Conservation (phyloP, 768 basidiomycete genomes). For the Peribolospora baueri region DNA sequence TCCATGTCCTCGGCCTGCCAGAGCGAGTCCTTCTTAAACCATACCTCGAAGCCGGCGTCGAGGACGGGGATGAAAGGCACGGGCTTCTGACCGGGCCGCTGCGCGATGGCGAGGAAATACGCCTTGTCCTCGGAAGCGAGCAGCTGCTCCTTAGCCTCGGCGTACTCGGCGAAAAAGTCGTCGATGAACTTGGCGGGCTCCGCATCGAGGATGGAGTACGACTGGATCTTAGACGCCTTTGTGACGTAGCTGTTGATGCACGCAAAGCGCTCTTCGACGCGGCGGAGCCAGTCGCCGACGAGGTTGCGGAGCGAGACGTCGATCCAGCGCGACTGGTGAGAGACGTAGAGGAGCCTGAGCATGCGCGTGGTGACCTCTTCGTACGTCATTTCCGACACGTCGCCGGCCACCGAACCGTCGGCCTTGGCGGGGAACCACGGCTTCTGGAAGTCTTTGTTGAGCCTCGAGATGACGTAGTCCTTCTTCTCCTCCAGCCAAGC, state of each 20-base stretch:
- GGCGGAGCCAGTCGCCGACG: slow-evolving; percentile 87
- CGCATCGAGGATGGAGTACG: slow-evolving; percentile 60
- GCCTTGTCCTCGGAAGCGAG: slow-evolving; percentile 80
- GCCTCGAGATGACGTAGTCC: slow-evolving; percentile 65
- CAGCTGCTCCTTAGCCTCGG: slow-evolving; percentile 56
- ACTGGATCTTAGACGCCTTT: slow-evolving; percentile 63
- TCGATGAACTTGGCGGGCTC: slow-evolving; percentile 46
- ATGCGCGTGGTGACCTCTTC: slow-evolving; percentile 81
- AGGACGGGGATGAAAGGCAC: slow-evolving; percentile 93
- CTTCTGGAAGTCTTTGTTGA: slow-evolving; percentile 90
- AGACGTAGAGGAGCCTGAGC: slow-evolving; percentile 80
- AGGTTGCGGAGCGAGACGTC: slow-evolving; percentile 76
- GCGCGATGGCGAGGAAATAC: slow-evolving; percentile 84
- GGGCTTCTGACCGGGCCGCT: slow-evolving; percentile 91
- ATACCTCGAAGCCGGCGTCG: slow-evolving; percentile 79
- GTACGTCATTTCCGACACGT: slow-evolving; percentile 92
- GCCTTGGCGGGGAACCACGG: slow-evolving; percentile 76
- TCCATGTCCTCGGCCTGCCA: slow-evolving; percentile 98
- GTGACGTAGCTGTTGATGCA: slow-evolving; percentile 19
- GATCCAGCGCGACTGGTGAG: slow-evolving; percentile 78
- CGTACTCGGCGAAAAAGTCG: slow-evolving; percentile 58
- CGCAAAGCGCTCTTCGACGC: slow-evolving; percentile 69
- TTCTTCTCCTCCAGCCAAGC: slow-evolving; percentile 69
- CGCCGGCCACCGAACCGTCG: slow-evolving; percentile 54
- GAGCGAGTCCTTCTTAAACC: slow-evolving; percentile 99